phyloP scores from a whole-genome alignment of 2,329 filamentous ascomycete genomes.

The Graphiopsis chlorocephala region DNA sequence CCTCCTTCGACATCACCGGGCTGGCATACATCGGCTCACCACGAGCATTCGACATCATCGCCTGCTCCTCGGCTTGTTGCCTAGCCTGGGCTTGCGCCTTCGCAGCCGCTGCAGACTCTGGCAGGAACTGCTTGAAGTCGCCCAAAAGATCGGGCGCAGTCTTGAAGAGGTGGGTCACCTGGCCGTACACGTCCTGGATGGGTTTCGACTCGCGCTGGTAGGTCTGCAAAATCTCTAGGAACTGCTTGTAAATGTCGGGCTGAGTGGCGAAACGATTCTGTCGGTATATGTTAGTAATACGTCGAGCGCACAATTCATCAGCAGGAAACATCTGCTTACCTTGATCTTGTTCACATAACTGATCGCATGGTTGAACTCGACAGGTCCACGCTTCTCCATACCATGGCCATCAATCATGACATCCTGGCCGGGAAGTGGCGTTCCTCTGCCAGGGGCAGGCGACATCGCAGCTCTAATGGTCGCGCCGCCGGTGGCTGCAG shows the following conservation, averaged over 20 bases:
- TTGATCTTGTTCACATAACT: slow-evolving; percentile 99
- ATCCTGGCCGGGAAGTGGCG: slow-evolving; percentile 54
- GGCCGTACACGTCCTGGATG: slow-evolving; percentile 95
- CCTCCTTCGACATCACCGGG: slow-evolving; percentile 37
- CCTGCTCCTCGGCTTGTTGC: slow-evolving; percentile 66
- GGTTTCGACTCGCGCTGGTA: slow-evolving; percentile 98
- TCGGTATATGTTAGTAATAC: slow-evolving; percentile 1
- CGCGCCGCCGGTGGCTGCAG: slow-evolving; percentile 51
- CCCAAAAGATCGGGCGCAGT: slow-evolving; percentile 91
- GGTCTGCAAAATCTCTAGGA: slow-evolving; percentile 94
- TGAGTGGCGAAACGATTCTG: slow-evolving; percentile 96
- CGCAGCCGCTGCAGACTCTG: slow-evolving; percentile 76
- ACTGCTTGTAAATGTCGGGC: slow-evolving; percentile 98
- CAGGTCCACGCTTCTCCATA: slow-evolving; percentile 83
- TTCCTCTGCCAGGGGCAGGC: slow-evolving; percentile 43
- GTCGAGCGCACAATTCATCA: background rate
- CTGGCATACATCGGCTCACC: slow-evolving; percentile 49
- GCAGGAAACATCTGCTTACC: slow-evolving; percentile 52
- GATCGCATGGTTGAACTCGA: slow-evolving; percentile 98
- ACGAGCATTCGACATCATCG: slow-evolving; percentile 63
- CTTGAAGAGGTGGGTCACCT: slow-evolving; percentile 92
- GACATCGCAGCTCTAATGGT: slow-evolving; percentile 51
- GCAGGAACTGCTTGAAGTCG: slow-evolving; percentile 97
- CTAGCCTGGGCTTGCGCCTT: slow-evolving; percentile 54
- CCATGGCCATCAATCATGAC: slow-evolving; percentile 44